Percentiles rank a stretch among this genome's conserved stretches.
Conservation (phyloP, 768 basidiomycete species). For the Suillus lakei region DNA sequence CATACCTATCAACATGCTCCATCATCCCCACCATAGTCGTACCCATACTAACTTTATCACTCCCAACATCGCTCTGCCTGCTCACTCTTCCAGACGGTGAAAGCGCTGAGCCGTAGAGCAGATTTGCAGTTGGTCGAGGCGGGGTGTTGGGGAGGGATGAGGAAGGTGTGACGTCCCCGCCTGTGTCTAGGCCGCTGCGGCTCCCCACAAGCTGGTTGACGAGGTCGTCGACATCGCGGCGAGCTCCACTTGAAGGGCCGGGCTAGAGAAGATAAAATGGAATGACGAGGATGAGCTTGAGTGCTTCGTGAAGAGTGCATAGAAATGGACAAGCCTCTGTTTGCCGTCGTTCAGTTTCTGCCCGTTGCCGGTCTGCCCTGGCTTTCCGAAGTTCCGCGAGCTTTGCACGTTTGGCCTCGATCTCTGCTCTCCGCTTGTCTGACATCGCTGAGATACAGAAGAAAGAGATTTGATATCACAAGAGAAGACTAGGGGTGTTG, state of each 20-base stretch:
- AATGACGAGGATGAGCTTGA: not conserved
- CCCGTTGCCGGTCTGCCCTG: constrained; percentile 69
- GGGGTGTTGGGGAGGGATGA: constrained; percentile 79
- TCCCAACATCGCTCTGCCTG: constrained; percentile 69
- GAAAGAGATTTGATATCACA: not conserved
- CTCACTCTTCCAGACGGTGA: constrained; percentile 67
- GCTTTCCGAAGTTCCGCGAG: constrained; percentile 84
- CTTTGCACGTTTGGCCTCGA: constrained; percentile 89
- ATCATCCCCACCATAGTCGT: constrained; percentile 55
- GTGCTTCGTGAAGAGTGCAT: constrained; percentile 5
- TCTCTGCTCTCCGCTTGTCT: constrained; percentile 79
- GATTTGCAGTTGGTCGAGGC: constrained; percentile 42
- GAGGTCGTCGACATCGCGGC: constrained; percentile 72
- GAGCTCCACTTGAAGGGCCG: constrained; percentile 46
- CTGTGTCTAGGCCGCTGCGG: constrained; percentile 56
- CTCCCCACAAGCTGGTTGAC: constrained; percentile 61
- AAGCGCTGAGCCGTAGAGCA: constrained; percentile 42
- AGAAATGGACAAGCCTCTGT: constrained; percentile 23
- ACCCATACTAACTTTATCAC: constrained; percentile 49
- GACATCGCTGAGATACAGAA: constrained; percentile 43
- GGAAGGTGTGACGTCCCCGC: constrained; percentile 65
- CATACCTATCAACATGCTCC: constrained; percentile 74
- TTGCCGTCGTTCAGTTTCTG: constrained; percentile 47
- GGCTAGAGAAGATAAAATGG: constrained; percentile 35
- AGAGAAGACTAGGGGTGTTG: not conserved